Base-by-base conservation (phyloP, 2,329 filamentous ascomycete genomes). In the Corniculantispora saksenae region DNA sequence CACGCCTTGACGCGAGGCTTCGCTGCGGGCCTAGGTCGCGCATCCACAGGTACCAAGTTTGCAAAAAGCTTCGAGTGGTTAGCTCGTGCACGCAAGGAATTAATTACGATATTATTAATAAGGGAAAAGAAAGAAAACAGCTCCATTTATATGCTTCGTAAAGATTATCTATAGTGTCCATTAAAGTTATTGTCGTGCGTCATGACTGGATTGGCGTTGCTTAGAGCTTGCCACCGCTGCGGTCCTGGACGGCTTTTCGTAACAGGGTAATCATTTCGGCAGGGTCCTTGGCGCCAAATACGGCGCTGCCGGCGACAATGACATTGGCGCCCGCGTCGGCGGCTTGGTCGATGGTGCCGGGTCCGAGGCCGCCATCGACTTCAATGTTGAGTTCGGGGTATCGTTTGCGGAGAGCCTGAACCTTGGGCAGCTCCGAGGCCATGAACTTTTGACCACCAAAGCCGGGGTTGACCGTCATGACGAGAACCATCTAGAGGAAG, bases 401-500 rank as follows among this genome's bases (percentile, higher is more conserved):
- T 73, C 87, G 88, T 75, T 89, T 82, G 66, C 95, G 88, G 71
- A 99, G 83, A 47, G 90, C 93, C 70, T 90, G 81, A 27, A 99
- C 95, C 82, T 99, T 99, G 75, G 94, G 93, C 70, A 99, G 87
- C 81, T 97, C 93, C 8, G 92, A 92, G 15, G 93, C 89, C 93
- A 98, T 98, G 84, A 99, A 99, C 75, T 97, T 97, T 77, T 99
- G 95, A 8, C 95, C 95, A 68, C 95, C 95, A 75, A 99, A 99
- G 54, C 95, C 95, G 53, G 95, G 95, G 80, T 99, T 88, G 51
- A 99, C 95, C 1, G 95, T 99, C 95, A 99, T 99, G 67, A 99
- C 87, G 21, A 99, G 88, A 45, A 97, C 93, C 95, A 99, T 99
- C 94, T 97, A 25, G 2, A 25, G 13, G 1, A 27, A 27, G 38